phyloP scores from a whole-genome alignment of 352 stramenopile species.

The Phytophthora tubulina region DNA sequence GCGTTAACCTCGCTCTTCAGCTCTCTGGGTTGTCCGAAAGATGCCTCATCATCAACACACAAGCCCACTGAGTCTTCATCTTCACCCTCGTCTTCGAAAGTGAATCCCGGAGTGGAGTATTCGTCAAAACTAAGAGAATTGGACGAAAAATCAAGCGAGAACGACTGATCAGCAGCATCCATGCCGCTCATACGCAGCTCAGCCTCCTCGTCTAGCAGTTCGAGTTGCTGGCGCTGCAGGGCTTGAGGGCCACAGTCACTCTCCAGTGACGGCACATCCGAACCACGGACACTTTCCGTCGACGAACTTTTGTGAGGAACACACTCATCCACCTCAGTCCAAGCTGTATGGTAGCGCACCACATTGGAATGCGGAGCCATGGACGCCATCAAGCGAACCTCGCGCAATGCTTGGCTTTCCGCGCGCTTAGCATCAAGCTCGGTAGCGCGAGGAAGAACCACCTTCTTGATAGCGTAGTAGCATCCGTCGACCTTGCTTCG shows the following conservation, averaged over 20 bases:
- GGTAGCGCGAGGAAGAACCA: conserved; percentile 56
- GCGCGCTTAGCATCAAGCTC: conserved; percentile 52
- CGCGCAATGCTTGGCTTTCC: conserved; percentile 68
- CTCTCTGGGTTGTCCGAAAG: conserved; percentile 34
- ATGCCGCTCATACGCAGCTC: conserved; percentile 29
- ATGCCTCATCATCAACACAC: conserved; percentile 38
- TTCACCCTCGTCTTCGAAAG: conserved; percentile 63
- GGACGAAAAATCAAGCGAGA: conserved; percentile 63
- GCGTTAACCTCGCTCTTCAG: conserved; percentile 30
- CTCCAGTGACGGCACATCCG: conserved; percentile 41
- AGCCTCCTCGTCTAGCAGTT: conserved; percentile 45
- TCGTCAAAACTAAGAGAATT: conserved; percentile 63
- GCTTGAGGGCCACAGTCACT: conserved; percentile 28
- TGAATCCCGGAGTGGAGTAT: conserved; percentile 65
- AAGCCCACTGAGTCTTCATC: conserved; percentile 50
- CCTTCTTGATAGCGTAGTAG: conserved; percentile 85
- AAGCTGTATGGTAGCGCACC: conserved; percentile 84
- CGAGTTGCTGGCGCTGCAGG: conserved; percentile 42
- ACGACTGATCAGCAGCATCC: conserved; percentile 52
- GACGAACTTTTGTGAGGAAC: conserved; percentile 38
- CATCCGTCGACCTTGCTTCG: conserved; percentile 77
- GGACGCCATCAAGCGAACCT: conserved; percentile 81
- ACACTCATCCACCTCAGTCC: conserved; percentile 68
- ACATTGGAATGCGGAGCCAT: conserved; percentile 80
- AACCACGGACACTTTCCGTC: conserved; percentile 51